Evolutionary conservation across 306 rosid genomes (phyloP).

Genomic region (Arachis hypogaea): DNA sequence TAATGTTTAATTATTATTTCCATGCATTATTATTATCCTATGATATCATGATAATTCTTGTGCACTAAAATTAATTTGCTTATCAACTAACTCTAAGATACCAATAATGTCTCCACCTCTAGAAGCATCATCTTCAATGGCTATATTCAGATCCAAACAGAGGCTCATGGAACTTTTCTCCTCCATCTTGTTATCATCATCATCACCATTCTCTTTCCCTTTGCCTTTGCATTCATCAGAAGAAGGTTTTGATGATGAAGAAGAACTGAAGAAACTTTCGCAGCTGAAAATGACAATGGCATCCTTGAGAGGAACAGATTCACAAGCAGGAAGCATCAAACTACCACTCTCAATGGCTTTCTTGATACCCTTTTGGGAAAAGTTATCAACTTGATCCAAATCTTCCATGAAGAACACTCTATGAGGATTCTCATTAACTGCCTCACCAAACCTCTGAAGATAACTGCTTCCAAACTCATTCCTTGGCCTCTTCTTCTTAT

Average conservation of each 20-base stretch:
- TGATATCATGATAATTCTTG: conserved; percentile 35
- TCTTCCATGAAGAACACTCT: conserved; percentile 87
- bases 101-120: conserved; percentile 29
- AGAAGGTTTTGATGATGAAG: conserved; percentile 8
- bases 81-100: conserved; percentile 68
- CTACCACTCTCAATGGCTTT: conserved; percentile 67
- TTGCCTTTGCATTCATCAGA: conserved; percentile 12
- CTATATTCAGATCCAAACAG: conserved; percentile 72
- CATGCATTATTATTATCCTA: neutral
- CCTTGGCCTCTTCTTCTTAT: conserved; percentile 57
- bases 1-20: too few species aligned
- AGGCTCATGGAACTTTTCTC: conserved; percentile 34
- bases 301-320: conserved; percentile 65
- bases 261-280: conserved; percentile 44
- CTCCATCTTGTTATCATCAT: conserved; percentile 30
- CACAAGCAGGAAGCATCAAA: conserved; percentile 54
- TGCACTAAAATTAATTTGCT: conserved; percentile 51
- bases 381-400: conserved; percentile 59
- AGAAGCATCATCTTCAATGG: conserved; percentile 50
- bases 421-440: conserved; percentile 76
- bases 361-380: conserved; percentile 65
- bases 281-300: conserved; percentile 73
- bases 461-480: conserved; percentile 54
- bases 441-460: conserved; percentile 73
- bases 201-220: conserved; percentile 43